Conservation (phyloP, 345 rosid genomes). For the Chamaenerion angustifolium region DNA sequence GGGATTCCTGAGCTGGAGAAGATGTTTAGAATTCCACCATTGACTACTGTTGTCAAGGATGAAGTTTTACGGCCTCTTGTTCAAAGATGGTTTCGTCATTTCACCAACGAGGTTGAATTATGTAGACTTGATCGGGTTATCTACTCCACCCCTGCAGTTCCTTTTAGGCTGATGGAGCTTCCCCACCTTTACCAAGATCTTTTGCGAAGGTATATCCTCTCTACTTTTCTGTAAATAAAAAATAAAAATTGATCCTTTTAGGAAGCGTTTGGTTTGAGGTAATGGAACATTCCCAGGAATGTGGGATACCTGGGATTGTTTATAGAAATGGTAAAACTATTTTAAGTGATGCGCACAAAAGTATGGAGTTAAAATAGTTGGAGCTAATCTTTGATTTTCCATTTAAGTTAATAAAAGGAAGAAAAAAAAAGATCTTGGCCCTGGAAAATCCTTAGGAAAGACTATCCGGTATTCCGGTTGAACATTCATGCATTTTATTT, state of each 20-base stretch:
- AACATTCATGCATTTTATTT: no score
- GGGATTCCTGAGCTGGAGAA: conserved; percentile 56
- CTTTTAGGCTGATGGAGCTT: conserved; percentile 70
- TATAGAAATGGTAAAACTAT: no score
- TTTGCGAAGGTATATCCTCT: conserved; percentile 50
- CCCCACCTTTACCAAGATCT: conserved; percentile 80
- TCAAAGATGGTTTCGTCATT: conserved; percentile 57
- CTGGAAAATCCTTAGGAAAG: no score
- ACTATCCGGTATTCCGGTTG: no score
- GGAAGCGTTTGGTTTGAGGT: no score
- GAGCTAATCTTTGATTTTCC: no score
- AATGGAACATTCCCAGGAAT: no score
- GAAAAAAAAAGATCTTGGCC: no score
- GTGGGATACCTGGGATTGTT: conserved; percentile 64
- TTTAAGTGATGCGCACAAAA: no score
- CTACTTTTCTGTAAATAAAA: conserved; percentile 1
- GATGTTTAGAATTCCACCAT: conserved; percentile 60
- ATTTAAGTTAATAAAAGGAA: no score
- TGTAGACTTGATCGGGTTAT: conserved; percentile 19
- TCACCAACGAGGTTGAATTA: conserved; percentile 27
- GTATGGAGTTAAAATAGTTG: no score
- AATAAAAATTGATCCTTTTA: no score
- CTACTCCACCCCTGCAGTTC: conserved; percentile 46
- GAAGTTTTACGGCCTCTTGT: conserved; percentile 29
- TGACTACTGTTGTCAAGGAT: conserved; percentile 44